Base-by-base conservation (phyloP, 441 rosid genomes). In the Arabidopsis lyrata region DNA sequence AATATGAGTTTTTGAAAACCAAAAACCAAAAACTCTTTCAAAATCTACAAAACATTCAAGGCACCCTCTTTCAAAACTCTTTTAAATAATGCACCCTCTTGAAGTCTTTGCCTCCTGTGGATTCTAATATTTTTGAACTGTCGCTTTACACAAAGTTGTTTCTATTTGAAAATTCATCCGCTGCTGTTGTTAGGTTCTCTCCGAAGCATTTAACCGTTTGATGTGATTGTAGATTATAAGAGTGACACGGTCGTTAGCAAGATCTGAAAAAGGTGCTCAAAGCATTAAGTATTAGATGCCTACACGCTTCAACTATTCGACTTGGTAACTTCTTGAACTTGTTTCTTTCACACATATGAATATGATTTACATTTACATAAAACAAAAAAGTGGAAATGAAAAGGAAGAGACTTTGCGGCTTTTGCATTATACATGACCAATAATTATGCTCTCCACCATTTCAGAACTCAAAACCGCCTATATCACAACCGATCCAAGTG, bases 381-480 rank as follows among this genome's bases (percentile, higher is more conserved):
- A 52, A 75, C 70, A 57, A 68, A 58, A 18, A 65, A 55, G 67
- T 70, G 70, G 66, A n/a, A 70, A 42, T 60, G 39, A 45, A 62
- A 60, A 66, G 45, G 53, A 66, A 65, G 20, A 41, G 48, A 64
- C 61, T 77, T 77, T 80, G 79, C 81, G 76, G 77, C 79, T 80
- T 77, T 75, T 71, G 74, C 78, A 81, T 77, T 18, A 66, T 75
- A 77, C 59, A 77, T 72, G 57, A 75, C 73, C 80, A 79, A 81
- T 74, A 52, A 71, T 85, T 76, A 81, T 85, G 84, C 83, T 81
- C 80, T 77, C 88, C 78, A 81, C 83, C 75, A 74, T 75, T 67
- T 55, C 47, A 73, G 66, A 72, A 66, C 68, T 64, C 35, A 31
- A 48, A 76, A 63, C 47, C 66, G 27, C 65, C 24, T 77, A 49